Evolutionary conservation across 139 green algal species (phyloP).

Genomic region (Tetraselmis chui): DNA sequence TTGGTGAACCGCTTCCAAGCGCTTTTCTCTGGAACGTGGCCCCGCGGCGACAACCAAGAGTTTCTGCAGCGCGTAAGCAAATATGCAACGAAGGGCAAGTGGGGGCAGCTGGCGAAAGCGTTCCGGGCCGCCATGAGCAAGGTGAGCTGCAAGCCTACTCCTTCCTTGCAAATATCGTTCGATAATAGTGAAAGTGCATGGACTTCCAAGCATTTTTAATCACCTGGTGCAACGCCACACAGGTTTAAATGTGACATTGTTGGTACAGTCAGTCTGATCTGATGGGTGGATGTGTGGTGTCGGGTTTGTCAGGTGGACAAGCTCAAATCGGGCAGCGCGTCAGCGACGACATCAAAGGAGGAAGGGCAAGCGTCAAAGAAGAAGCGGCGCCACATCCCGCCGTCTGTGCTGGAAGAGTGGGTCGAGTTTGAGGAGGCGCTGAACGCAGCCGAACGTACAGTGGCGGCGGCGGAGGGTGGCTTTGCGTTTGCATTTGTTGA

Average conservation of each 20-base stretch:
- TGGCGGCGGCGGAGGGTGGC: conserved; percentile 63
- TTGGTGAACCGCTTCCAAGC: conserved; percentile 56
- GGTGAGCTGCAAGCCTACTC: conserved; percentile 24
- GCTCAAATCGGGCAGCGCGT: neutral
- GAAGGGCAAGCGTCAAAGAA: neutral
- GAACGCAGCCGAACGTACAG: conserved; percentile 49
- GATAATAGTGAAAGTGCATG: too few relatives aligned
- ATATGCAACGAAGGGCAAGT: conserved; percentile 74
- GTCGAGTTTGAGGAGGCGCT: conserved; percentile 58
- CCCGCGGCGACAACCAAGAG: conserved; percentile 74
- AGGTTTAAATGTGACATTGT: too few relatives aligned
- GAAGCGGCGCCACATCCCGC: neutral
- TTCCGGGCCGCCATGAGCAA: conserved; percentile 67
- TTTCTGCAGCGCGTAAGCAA: conserved; percentile 62
- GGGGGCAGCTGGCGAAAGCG: conserved; percentile 75
- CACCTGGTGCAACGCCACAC: too few relatives aligned
- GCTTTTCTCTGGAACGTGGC: conserved; percentile 36
- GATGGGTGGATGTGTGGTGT: neutral
- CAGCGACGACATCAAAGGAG: too few relatives aligned
- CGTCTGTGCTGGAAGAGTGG: conserved; percentile 40
- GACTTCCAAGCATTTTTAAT: too few relatives aligned
- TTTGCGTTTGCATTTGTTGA: conserved; percentile 95
- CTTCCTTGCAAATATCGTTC: too few relatives aligned
- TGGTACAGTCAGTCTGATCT: neutral
- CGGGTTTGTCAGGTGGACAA: neutral